Evolutionary conservation across 257 asterid genomes (phyloP), one percentile per base, ranked within the genome.

Genomic region (Nicotiana sylvestris): DNA sequence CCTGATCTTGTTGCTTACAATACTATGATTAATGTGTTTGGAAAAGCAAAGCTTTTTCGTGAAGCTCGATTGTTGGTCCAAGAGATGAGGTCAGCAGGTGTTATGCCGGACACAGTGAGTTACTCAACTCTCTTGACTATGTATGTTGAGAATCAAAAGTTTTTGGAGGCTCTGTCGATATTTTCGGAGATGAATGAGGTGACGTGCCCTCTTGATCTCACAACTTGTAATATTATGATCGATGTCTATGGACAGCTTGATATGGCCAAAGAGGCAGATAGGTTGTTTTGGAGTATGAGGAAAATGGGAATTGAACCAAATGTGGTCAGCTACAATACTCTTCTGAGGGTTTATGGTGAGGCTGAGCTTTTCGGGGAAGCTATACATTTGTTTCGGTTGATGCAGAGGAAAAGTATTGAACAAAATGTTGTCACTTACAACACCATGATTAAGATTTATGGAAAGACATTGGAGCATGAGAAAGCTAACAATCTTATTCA

Each of bases 351-450:
- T 70, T 96, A 94, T 39, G 97, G 99, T 17, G 97, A 94, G 67
- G 98, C 98, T 2, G 97, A 93, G 90, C 97, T 96, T 15, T 94
- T 93, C 17, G 98, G 99, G 58, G 99, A 96, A 88, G 98, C 98
- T 12, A 93, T 96, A 86, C 98, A 96, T 88, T 82, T 96, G 85
- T 96, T 96, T 85, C 84, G 99, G 69, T 85, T 96, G 92, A 96
- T 96, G 99, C 98, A 96, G 89, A 92, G 97, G 86, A 96, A 96
- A 90, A 88, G 72, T 67, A 92, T 96, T 30, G 91, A 84, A 65
- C 99, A 96, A 78, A 96, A 96, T 35, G 98, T 92, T 18, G 97
- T 96, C n/a, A 96, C 98, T 0, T 96, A 94, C 76, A 96, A 96
- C 89, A 93, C 98, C 1, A 96, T 96, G 98, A 93, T 96, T 29